These are phyloP conservation scores for Phaeotremella fagi DNA, from an alignment of 768 basidiomycete species.

Conservation along the genomic window DNA sequence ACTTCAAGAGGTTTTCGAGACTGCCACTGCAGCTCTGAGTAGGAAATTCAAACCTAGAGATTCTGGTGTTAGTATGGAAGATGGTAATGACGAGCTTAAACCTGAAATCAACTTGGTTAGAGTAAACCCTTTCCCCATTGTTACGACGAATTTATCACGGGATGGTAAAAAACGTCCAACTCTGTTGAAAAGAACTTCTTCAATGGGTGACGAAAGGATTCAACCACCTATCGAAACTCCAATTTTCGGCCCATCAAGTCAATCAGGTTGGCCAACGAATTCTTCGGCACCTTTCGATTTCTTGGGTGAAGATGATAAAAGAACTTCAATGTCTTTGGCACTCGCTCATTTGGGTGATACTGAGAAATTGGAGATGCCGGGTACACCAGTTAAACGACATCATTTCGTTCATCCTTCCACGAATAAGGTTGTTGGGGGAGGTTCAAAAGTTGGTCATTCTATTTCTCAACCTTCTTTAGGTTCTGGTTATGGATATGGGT, in stretches of 20 bases:
- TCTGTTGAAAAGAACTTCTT: slow-evolving; percentile 44
- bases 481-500: slow-evolving; percentile 7
- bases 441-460: slow-evolving; percentile 28
- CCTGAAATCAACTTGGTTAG: not conserved
- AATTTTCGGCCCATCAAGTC: slow-evolving; percentile 19
- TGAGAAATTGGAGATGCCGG: slow-evolving; percentile 43
- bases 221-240: slow-evolving; percentile 28
- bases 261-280: slow-evolving; percentile 34
- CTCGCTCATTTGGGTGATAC: slow-evolving; percentile 8
- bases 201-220: slow-evolving; percentile 37
- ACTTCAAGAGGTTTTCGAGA: slow-evolving; percentile 41
- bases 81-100: slow-evolving; percentile 3
- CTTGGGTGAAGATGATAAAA: slow-evolving; percentile 30
- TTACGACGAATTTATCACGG: not conserved
- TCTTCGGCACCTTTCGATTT: slow-evolving; percentile 32
- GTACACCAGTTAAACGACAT: slow-evolving; percentile 45
- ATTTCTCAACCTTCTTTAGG: slow-evolving; percentile 32
- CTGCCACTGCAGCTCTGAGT: slow-evolving; percentile 20
- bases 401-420: slow-evolving; percentile 8
- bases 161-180: slow-evolving; percentile 32
- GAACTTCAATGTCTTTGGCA: slow-evolving; percentile 2
- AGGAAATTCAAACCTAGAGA: slow-evolving; percentile 46
- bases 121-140: slow-evolving; percentile 6
- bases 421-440: slow-evolving; percentile 4
- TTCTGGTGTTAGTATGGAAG: slow-evolving; percentile 39